Evolutionary conservation across 2,329 filamentous ascomycete genomes (phyloP).

Genomic region (Hypoxylon sp.): DNA sequence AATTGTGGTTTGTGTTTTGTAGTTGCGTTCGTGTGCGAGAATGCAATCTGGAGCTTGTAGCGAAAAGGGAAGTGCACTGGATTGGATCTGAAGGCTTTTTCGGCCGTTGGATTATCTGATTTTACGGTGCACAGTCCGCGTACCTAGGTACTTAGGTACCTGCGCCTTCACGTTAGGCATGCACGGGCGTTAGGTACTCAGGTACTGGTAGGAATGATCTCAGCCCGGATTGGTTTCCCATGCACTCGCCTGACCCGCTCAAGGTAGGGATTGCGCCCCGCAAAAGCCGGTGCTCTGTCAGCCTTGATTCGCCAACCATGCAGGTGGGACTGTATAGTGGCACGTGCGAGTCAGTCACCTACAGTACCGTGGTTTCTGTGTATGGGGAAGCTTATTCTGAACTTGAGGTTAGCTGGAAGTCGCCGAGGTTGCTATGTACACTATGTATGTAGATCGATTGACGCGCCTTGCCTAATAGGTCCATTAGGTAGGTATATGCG

Average conservation of each 20-base stretch:
- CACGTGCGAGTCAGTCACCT: constrained; percentile 39
- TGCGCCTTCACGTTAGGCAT: too few relatives aligned
- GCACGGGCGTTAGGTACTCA: constrained; percentile 2
- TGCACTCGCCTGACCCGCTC: constrained; percentile 23
- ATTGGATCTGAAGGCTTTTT: constrained; percentile 41
- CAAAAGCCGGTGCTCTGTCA: not conserved
- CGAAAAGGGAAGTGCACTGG: constrained; percentile 38
- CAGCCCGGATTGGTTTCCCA: constrained; percentile 29
- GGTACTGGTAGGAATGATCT: constrained; percentile 8
- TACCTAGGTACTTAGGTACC: constrained; percentile 13
- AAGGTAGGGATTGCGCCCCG: constrained; percentile 29
- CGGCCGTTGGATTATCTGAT: constrained; percentile 45
- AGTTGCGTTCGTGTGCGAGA: constrained; percentile 31
- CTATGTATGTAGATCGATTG: constrained; percentile 8
- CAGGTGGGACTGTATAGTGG: constrained; percentile 26
- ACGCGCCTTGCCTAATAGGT: not conserved
- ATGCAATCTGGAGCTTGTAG: constrained; percentile 30
- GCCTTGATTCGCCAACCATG: constrained; percentile 22
- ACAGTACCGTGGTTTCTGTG: constrained; percentile 5
- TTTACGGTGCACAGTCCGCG: constrained; percentile 7
- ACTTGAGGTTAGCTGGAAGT: constrained; percentile 5
- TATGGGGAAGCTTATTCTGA: constrained; percentile 36
- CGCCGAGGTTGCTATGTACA: constrained; percentile 1
- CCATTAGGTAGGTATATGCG: not conserved
- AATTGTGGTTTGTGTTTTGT: constrained; percentile 30